These are phyloP conservation scores for Sugiyamaella floridensis DNA, from an alignment of 805 yeast genomes.

Conservation along the genomic window DNA sequence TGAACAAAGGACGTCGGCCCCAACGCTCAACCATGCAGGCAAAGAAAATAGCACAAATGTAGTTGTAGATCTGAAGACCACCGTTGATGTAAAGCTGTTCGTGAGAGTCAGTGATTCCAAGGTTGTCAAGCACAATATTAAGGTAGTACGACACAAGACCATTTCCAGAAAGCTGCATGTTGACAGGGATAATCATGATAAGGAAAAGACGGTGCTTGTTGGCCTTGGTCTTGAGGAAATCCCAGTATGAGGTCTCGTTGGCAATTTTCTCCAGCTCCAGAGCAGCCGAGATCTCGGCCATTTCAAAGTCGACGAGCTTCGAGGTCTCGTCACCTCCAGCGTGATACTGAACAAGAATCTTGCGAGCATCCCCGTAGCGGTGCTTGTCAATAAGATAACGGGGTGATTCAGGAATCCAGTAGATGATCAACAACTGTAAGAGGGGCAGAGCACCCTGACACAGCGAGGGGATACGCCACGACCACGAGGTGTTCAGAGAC, in stretches of 20 bases:
- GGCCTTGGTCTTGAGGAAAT: constrained; percentile 9
- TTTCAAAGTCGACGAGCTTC: constrained; percentile 10
- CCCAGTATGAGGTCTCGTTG: constrained; percentile 1
- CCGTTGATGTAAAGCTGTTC: constrained; percentile 15
- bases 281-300: constrained; percentile 14
- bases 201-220: constrained; percentile 9
- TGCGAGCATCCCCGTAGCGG: constrained; percentile 37
- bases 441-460: constrained; percentile 58
- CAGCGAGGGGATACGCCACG: constrained; percentile 74
- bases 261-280: constrained; percentile 5
- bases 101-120: constrained; percentile 40
- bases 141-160: constrained; percentile 35
- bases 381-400: constrained; percentile 70
- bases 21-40: constrained; percentile 12
- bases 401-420: constrained; percentile 79
- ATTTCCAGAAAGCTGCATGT: constrained; percentile 13
- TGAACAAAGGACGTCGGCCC: constrained; percentile 11
- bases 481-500: constrained; percentile 31
- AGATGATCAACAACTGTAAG: constrained; percentile 41
- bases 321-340: constrained; percentile 12
- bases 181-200: constrained; percentile 2
- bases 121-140: constrained; percentile 44
- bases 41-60: constrained; percentile 7
- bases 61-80: constrained; percentile 10
- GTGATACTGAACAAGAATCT: constrained; percentile 24